Percentiles rank a stretch among this genome's conserved stretches.
Conservation (phyloP, 2,329 filamentous ascomycete genomes). For the Penicillium frequentans region DNA sequence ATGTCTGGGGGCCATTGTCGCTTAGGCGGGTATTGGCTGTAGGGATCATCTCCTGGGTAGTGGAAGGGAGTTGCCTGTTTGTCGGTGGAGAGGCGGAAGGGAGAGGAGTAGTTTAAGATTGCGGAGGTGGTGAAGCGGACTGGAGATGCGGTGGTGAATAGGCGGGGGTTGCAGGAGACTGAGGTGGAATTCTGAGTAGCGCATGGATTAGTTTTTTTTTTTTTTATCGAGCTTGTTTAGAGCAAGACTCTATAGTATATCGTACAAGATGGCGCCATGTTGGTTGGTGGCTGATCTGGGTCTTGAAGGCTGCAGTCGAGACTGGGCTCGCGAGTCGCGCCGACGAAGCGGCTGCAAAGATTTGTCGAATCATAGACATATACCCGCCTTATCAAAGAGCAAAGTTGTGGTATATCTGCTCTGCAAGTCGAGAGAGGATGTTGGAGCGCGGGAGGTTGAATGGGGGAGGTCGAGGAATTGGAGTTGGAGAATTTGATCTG, state of each 20-base stretch:
- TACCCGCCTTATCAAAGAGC: neutral
- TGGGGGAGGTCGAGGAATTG: neutral
- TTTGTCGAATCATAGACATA: conserved; percentile 15
- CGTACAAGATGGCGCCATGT: conserved; percentile 20
- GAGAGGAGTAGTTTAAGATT: conserved; percentile 15
- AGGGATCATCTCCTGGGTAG: conserved; percentile 36
- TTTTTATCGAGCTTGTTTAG: neutral
- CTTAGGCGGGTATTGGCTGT: conserved; percentile 61
- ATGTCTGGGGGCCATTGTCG: conserved; percentile 67
- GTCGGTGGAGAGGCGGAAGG: conserved; percentile 24
- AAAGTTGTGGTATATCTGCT: neutral
- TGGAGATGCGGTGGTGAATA: conserved; percentile 14
- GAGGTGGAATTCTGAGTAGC: neutral
- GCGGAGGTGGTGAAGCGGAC: conserved; percentile 14
- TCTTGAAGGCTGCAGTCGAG: conserved; percentile 10
- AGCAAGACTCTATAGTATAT: neutral
- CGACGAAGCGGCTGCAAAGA: conserved; percentile 13
- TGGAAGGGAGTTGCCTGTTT: conserved; percentile 13
- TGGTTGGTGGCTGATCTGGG: conserved; percentile 9
- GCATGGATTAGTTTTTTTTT: neutral
- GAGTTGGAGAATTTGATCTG: conserved; percentile 10
- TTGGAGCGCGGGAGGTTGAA: neutral
- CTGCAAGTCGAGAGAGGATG: neutral
- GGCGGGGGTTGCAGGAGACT: conserved; percentile 2
- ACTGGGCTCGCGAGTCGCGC: conserved; percentile 8